Base-by-base conservation (phyloP, 352 stramenopile species). In the Phytopythium helicoides region DNA sequence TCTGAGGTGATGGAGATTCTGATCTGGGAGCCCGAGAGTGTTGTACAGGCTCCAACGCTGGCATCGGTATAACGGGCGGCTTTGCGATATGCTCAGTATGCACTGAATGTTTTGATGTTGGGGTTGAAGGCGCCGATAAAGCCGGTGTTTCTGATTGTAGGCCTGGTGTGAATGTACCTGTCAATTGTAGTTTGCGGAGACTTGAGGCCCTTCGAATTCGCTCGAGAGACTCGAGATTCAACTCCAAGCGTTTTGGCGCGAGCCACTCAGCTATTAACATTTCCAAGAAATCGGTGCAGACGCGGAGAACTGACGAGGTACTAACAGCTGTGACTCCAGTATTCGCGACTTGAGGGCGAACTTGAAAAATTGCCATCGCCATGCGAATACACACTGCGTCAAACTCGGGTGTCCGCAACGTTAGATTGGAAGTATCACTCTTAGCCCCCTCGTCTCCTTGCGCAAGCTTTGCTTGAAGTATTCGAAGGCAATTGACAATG, bases 221-320 rank as follows among this genome's bases (percentile, higher is more conserved):
- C 22, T 89, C 77, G 7, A 91, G 62, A 9, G 80, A 80, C 55
- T 89, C 80, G 31, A 87, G 60, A 57, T 87, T 91, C 35, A 91
- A 66, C 36, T 91, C 75, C 1, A 91, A 59, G 16, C 77, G 75
- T 31, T 82, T 85, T 0, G 75, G 71, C 1, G 75, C 64, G 11
- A 86, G 73, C 80, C 80, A 91, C 23, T 84, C 73, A 0, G 61
- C 54, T 18, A 75, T 47, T 1, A 91, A 53, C 37, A 73, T 33
- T 9, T 58, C 47, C 26, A 87, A 56, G 37, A 81, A 87, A 18
- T 87, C 66, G 3, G 73, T 50, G 25, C 71, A 54, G n/a, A 52
- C 49, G 19, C 34, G 53, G 18, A 75, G 52, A 5, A 38, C 54
- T 0, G 69, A 42, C 33, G 40, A 63, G 11, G 11, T 39, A 36